Percentiles rank a stretch among this genome's conserved stretches.
phyloP scores from a whole-genome alignment of 73 alveolate genomes.

The Stentor roeselii region DNA sequence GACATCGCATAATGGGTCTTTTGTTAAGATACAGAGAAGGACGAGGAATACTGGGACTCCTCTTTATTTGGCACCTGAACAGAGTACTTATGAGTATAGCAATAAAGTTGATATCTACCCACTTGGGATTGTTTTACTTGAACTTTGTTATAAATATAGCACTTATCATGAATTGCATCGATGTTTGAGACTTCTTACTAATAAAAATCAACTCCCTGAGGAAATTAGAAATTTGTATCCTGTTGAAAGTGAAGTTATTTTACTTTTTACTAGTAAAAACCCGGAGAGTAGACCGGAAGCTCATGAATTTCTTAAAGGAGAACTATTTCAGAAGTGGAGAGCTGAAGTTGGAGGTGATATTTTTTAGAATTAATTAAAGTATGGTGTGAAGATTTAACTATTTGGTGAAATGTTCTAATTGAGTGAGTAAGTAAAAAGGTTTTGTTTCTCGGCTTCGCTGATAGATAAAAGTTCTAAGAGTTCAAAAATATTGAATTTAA shows the following conservation, averaged over 20 bases:
- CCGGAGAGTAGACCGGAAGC: constrained; percentile 55
- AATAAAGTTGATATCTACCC: constrained; percentile 89
- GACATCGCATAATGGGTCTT: background rate
- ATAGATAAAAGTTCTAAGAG: too few relatives aligned
- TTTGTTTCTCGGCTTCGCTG: too few relatives aligned
- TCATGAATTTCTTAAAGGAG: constrained; percentile 28
- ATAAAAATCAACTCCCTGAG: constrained; percentile 32
- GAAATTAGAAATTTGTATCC: constrained; percentile 29
- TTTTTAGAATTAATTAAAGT: constrained; percentile 2
- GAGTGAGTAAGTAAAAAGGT: too few relatives aligned
- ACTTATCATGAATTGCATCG: constrained; percentile 68
- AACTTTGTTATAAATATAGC: constrained; percentile 61
- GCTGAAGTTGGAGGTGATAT: background rate
- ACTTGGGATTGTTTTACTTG: constrained; percentile 78
- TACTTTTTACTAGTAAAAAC: constrained; percentile 19
- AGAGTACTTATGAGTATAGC: constrained; percentile 52
- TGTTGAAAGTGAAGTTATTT: constrained; percentile 34
- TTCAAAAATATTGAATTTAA: too few relatives aligned
- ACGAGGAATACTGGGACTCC: constrained; percentile 70
- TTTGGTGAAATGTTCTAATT: too few relatives aligned
- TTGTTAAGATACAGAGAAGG: background rate
- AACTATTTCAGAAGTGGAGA: constrained; percentile 27
- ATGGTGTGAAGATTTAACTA: too few relatives aligned
- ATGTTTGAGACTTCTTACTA: constrained; percentile 49
- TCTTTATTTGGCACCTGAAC: constrained; percentile 79